A percentile compares a stretch with the other conserved stretches of the same genome.
phyloP scores from a whole-genome alignment of 768 basidiomycete genomes.

The Suillus decipiens region DNA sequence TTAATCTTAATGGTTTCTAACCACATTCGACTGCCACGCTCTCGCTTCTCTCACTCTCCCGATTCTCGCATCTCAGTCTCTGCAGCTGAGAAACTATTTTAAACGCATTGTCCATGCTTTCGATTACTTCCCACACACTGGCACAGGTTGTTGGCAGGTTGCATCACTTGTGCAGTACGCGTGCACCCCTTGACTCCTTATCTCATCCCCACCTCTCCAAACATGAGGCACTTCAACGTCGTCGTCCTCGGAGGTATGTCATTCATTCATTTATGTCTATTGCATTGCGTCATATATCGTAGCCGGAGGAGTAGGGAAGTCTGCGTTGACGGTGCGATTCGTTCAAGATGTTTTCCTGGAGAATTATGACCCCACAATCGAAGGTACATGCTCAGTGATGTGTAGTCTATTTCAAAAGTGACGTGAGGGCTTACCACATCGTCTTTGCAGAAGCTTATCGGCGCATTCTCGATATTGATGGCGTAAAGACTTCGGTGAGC shows the following conservation, averaged over 20 bases:
- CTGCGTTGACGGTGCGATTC: constrained; percentile 80
- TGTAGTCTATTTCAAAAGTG: not conserved
- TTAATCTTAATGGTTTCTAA: constrained; percentile 2
- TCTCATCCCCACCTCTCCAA: constrained; percentile 12
- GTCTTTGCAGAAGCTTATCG: constrained; percentile 65
- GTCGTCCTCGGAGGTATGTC: constrained; percentile 78
- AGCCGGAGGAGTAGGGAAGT: constrained; percentile 92
- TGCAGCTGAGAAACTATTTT: constrained; percentile 8
- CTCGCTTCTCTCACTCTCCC: constrained; percentile 1
- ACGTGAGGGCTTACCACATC: constrained; percentile 16
- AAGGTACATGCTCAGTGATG: constrained; percentile 49
- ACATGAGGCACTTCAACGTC: constrained; percentile 72
- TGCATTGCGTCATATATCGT: constrained; percentile 16
- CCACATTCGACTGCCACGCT: not conserved
- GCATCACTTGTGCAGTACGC: not conserved
- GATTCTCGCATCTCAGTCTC: constrained; percentile 8
- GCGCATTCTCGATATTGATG: constrained; percentile 65
- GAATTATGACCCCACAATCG: constrained; percentile 82
- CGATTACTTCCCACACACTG: constrained; percentile 8
- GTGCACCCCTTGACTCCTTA: not conserved
- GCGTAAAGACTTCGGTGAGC: constrained; percentile 58
- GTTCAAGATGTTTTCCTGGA: constrained; percentile 73
- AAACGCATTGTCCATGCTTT: not conserved
- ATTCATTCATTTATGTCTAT: constrained; percentile 7
- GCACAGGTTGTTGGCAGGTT: not conserved